Conservation (phyloP, 371 early-diverging fungal species). For the Rhizopus arrhizus region DNA sequence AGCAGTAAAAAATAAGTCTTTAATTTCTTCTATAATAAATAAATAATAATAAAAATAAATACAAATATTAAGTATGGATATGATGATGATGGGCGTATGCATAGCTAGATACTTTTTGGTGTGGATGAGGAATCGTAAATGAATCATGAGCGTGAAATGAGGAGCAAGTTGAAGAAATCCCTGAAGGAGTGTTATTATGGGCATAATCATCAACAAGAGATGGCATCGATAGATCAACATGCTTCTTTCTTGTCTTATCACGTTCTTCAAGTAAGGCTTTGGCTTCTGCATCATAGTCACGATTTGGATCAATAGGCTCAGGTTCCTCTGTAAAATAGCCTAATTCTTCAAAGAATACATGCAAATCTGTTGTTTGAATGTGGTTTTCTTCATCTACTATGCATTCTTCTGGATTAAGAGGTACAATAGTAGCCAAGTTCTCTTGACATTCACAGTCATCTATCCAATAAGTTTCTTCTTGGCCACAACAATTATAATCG, state of each 20-base stretch:
- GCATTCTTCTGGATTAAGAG: slow-evolving; percentile 32
- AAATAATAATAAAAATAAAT: neutral
- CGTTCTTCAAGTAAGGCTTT: slow-evolving; percentile 24
- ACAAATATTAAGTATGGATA: neutral
- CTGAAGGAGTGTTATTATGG: slow-evolving; percentile 16
- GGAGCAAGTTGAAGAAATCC: slow-evolving; percentile 26
- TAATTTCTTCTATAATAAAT: neutral
- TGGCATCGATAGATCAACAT: slow-evolving; percentile 34
- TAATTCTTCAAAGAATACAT: slow-evolving; percentile 37
- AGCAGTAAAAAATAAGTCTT: too few species aligned
- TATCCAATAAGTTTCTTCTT: slow-evolving; percentile 21
- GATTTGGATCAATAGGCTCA: slow-evolving; percentile 38
- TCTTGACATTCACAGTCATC: slow-evolving; percentile 41
- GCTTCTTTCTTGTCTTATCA: slow-evolving; percentile 28
- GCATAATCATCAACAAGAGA: slow-evolving; percentile 22
- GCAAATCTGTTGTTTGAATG: slow-evolving; percentile 17
- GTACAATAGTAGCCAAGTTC: slow-evolving; percentile 32
- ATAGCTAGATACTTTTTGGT: neutral
- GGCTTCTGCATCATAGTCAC: slow-evolving; percentile 42
- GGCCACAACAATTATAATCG: slow-evolving; percentile 12
- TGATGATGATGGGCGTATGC: neutral
- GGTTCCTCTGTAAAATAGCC: slow-evolving; percentile 40
- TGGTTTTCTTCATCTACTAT: slow-evolving; percentile 30
- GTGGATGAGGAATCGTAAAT: neutral
- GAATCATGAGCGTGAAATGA: slow-evolving; percentile 13